phyloP scores from a whole-genome alignment of 106 monocot species.

The Dendrobium huoshanense region DNA sequence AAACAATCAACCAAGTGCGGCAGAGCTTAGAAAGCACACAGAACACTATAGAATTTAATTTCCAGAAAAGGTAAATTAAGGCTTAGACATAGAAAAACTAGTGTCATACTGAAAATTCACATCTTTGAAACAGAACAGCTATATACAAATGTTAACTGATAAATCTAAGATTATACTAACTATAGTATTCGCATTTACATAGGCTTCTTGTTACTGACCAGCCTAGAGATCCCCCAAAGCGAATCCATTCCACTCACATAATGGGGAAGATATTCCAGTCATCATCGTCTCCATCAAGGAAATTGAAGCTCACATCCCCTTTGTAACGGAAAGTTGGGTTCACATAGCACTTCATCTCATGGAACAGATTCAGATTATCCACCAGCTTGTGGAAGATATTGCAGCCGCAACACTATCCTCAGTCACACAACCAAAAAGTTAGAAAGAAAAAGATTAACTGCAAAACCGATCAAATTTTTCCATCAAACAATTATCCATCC shows the following conservation, averaged over 20 bases:
- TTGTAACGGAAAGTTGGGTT: constrained; percentile 73
- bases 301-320: constrained; percentile 52
- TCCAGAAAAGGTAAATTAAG: neutral
- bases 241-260: constrained; percentile 21
- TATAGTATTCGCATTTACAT: constrained; percentile 6
- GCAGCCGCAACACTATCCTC: constrained; percentile 84
- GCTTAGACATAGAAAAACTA: neutral
- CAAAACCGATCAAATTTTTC: neutral
- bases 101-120: neutral
- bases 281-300: constrained; percentile 33
- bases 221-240: neutral
- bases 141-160: neutral
- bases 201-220: neutral
- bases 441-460: neutral
- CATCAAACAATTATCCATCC: neutral
- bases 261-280: constrained; percentile 35
- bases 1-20: neutral
- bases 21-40: neutral
- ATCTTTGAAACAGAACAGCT: neutral
- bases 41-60: neutral
- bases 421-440: neutral
- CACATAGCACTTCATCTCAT: constrained; percentile 97
- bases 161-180: neutral
- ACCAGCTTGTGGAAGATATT: constrained; percentile 98
- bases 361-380: constrained; percentile 95